Conservation (phyloP, 306 rosid species). For the Trichosanthes truncata region DNA sequence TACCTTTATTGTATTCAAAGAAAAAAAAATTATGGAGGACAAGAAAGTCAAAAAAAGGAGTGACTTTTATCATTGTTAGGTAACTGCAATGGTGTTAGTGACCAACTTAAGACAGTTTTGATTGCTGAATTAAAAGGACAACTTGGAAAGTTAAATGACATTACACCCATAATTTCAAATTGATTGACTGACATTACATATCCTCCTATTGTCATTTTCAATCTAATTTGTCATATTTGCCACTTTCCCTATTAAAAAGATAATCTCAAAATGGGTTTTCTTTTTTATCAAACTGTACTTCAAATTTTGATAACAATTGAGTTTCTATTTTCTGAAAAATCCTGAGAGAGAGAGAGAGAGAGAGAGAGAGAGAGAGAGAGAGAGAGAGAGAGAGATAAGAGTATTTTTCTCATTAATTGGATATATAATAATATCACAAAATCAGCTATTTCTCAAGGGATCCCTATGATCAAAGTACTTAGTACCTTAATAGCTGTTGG, state of each 20-base stretch:
- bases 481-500: constrained; percentile 28
- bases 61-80: background rate
- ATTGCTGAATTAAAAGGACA: constrained; percentile 8
- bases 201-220: background rate
- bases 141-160: background rate
- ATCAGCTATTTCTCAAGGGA: background rate
- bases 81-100: background rate
- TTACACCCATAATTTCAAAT: constrained; percentile 1
- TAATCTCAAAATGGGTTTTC: background rate
- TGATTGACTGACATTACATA: constrained; percentile 1
- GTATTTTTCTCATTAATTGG: background rate
- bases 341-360: background rate
- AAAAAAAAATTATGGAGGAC: too few relatives aligned
- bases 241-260: background rate
- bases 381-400: too few relatives aligned
- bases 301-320: background rate
- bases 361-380: background rate
- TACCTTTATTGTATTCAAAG: too few relatives aligned
- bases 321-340: background rate
- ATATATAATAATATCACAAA: background rate
- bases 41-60: background rate
- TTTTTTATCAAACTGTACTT: background rate
- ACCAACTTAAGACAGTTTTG: constrained; percentile 3
- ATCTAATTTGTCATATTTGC: constrained; percentile 10
- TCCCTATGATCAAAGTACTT: background rate